Conservation (phyloP, 257 asterid genomes). For the Nicotiana obtusifolia region DNA sequence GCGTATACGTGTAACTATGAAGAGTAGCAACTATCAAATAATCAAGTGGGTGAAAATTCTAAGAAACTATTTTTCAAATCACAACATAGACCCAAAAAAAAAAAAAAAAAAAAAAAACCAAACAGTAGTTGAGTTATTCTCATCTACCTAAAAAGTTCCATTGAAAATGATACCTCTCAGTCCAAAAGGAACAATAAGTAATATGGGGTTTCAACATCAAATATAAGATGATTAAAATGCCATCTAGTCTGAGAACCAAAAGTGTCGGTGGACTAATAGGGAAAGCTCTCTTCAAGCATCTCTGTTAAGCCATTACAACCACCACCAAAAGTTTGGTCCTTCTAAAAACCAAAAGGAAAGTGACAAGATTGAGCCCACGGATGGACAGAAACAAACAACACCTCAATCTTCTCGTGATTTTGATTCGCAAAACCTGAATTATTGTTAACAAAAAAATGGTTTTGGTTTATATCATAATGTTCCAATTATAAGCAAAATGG, state of each 20-base stretch:
- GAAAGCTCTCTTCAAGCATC: neutral
- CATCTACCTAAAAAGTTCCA: no score
- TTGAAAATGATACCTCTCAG: neutral
- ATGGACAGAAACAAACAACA: slow-evolving; percentile 39
- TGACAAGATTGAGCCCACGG: slow-evolving; percentile 39
- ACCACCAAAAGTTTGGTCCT: slow-evolving; percentile 19
- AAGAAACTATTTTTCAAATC: no score
- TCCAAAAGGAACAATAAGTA: neutral
- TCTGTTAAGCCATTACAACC: slow-evolving; percentile 21
- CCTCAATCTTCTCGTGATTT: slow-evolving; percentile 17
- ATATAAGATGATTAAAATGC: slow-evolving; percentile 23
- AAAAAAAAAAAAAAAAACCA: no score
- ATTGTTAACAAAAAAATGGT: slow-evolving; percentile 1
- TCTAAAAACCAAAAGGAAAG: slow-evolving; percentile 19
- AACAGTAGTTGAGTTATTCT: no score
- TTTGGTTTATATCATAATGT: slow-evolving; percentile 29
- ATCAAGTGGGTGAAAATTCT: no score
- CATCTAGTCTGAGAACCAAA: slow-evolving; percentile 23
- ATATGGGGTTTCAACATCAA: neutral
- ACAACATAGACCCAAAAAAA: no score
- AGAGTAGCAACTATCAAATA: no score
- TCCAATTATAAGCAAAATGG: slow-evolving; percentile 32
- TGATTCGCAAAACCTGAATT: slow-evolving; percentile 16
- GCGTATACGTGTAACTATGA: no score
- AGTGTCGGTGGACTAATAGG: slow-evolving; percentile 54